Base-by-base conservation (phyloP, 2,329 filamentous ascomycete species). In the Exophiala alcalophila region DNA sequence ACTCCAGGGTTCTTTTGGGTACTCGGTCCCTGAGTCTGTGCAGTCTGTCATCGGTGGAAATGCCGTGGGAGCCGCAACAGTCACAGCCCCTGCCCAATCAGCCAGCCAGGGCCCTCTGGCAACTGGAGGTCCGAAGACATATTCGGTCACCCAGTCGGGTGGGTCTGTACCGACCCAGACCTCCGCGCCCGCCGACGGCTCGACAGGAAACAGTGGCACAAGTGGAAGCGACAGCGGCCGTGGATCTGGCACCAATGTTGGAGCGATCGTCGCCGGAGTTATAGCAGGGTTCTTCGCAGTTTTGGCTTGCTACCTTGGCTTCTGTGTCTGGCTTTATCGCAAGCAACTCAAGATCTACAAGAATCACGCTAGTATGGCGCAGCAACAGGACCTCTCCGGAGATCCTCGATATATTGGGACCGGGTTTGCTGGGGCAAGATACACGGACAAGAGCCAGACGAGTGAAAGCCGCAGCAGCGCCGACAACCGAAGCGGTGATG, bases 321-420 rank as follows among this genome's bases (percentile, higher is more conserved):
- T 87, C 69, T 84, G 79, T 57, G 84, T 87, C 43, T 87, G 81
- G 77, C 67, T 89, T 5, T 88, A 88, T 68, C 74, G 83, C 19
- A 80, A 81, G 34, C 83, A 85, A 61, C 74, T 88, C 11, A 64
- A 68, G 20, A 75, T 84, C 7, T 89, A 87, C 70, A 81, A 83
- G 63, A 70, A 75, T 23, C 84, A 88, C 59, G 75, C 85, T 21
- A 78, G 80, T 1, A 76, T 83, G 56, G 69, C 76, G 2, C 82
- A 86, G 57, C 71, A 75, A 3, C 76, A 78, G 36, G 65, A 68
- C 1, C 61, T 66, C n/a, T 64, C 66, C 14, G 70, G 66, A 29
- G 65, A 61, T 26, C 64, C 67, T 7, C 25, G 43, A 15, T 47
- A 41, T 14, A 44, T 47, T 29, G 48, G 50, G 20, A 37, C 40